Conservation (phyloP, 1,284 basidiomycete genomes). For the Leccinum subrobustum region DNA sequence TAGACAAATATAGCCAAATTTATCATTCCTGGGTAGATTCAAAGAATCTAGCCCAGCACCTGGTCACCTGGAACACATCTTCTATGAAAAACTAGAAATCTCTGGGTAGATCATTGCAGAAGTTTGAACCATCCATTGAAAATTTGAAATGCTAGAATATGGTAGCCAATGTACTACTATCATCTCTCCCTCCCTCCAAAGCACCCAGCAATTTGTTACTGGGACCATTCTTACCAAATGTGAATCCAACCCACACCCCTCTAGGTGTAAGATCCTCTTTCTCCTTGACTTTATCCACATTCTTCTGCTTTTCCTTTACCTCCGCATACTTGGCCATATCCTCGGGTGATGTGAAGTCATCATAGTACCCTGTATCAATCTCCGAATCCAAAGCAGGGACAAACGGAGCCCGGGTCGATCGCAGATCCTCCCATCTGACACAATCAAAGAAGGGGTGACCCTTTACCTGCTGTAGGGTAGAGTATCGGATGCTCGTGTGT, state of each 20-base stretch:
- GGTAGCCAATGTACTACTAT: constrained; percentile 55
- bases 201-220: constrained; percentile 40
- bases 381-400: constrained; percentile 95
- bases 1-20: no score
- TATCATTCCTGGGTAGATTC: no score
- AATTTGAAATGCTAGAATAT: constrained; percentile 49
- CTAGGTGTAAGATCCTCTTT: constrained; percentile 73
- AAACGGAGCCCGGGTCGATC: constrained; percentile 85
- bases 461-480: constrained; percentile 73
- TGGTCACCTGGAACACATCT: no score
- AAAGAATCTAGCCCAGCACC: no score
- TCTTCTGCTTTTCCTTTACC: constrained; percentile 95
- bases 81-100: no score
- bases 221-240: constrained; percentile 88
- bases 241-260: constrained; percentile 97
- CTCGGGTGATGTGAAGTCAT: constrained; percentile 89
- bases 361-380: constrained; percentile 97
- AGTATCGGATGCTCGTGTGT: constrained; percentile 79
- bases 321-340: constrained; percentile 99
- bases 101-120: no score
- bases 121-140: background rate
- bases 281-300: constrained; percentile 91
- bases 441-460: constrained; percentile 84
- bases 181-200: constrained; percentile 42
- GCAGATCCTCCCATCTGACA: constrained; percentile 77